Evolutionary conservation across 2,329 filamentous ascomycete genomes (phyloP).

Genomic region (Phoma sp.): DNA sequence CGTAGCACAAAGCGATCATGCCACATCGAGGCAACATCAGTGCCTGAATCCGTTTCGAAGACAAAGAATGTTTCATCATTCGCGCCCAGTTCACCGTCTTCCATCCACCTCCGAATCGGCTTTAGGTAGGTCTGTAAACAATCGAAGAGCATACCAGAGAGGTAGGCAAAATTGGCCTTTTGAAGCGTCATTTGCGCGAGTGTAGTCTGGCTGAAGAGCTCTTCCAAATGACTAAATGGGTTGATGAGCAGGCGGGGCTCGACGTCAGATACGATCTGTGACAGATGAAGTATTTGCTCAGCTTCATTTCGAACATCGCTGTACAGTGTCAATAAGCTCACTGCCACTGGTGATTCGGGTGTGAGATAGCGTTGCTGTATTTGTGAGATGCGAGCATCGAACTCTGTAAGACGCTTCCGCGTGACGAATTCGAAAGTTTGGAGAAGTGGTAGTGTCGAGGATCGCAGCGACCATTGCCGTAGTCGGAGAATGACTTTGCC

Average conservation of each 20-base stretch:
- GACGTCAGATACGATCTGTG: constrained; percentile 66
- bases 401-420: constrained; percentile 60
- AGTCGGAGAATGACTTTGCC: constrained; percentile 58
- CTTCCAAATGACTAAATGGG: constrained; percentile 78
- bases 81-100: constrained; percentile 71
- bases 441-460: constrained; percentile 52
- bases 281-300: constrained; percentile 65
- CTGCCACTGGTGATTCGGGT: constrained; percentile 59
- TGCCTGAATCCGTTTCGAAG: constrained; percentile 61
- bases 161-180: constrained; percentile 63
- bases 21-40: constrained; percentile 74
- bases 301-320: constrained; percentile 63
- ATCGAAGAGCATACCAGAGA: constrained; percentile 75
- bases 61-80: constrained; percentile 80
- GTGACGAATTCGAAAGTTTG: constrained; percentile 75
- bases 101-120: constrained; percentile 85
- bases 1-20: constrained; percentile 74
- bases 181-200: constrained; percentile 74
- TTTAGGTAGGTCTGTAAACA: constrained; percentile 84
- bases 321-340: constrained; percentile 71
- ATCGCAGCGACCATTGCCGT: constrained; percentile 55
- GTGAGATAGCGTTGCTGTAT: constrained; percentile 68
- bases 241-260: constrained; percentile 49
- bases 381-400: constrained; percentile 65
- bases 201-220: constrained; percentile 74